Conservation (phyloP, 495 filamentous ascomycete genomes). For the Aspergillus kassunensis region DNA sequence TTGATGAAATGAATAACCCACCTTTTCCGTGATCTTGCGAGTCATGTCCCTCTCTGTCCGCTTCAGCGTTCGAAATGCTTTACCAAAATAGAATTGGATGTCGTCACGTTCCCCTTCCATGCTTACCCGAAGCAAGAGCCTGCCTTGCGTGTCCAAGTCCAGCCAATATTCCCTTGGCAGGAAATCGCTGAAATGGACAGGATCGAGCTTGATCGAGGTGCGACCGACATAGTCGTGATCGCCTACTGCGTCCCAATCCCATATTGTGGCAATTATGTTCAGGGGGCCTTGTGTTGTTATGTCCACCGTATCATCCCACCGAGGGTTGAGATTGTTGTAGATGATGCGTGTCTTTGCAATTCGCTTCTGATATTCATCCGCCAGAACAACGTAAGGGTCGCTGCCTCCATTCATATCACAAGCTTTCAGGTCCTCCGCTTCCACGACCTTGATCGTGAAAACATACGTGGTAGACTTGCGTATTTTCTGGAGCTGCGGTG, state of each 20-base stretch:
- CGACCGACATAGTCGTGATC: slow-evolving; percentile 97
- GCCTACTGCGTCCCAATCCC: slow-evolving; percentile 97
- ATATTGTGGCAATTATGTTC: slow-evolving; percentile 94
- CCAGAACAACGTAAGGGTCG: slow-evolving; percentile 95
- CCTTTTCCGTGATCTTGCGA: slow-evolving; percentile 95
- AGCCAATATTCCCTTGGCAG: slow-evolving; percentile 95
- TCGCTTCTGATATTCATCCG: slow-evolving; percentile 98
- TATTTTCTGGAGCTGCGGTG: slow-evolving; percentile 51
- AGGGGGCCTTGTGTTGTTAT: slow-evolving; percentile 88
- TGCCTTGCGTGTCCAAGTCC: slow-evolving; percentile 91
- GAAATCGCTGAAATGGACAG: slow-evolving; percentile 92
- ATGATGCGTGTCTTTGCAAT: slow-evolving; percentile 92
- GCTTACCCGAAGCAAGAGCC: slow-evolving; percentile 82
- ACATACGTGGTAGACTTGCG: slow-evolving; percentile 77
- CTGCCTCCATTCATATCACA: slow-evolving; percentile 93
- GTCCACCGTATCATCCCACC: slow-evolving; percentile 97
- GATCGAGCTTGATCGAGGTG: slow-evolving; percentile 92
- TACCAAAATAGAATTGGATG: slow-evolving; percentile 98
- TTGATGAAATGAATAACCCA: slow-evolving; percentile 31
- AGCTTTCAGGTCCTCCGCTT: slow-evolving; percentile 96
- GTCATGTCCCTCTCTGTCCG: slow-evolving; percentile 97
- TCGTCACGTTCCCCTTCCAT: slow-evolving; percentile 99
- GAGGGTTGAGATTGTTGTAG: slow-evolving; percentile 85
- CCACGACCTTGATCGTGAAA: slow-evolving; percentile 98
- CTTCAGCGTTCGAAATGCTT: slow-evolving; percentile 92